Base-by-base conservation (phyloP, 495 filamentous ascomycete species). In the Aspergillus diversus region DNA sequence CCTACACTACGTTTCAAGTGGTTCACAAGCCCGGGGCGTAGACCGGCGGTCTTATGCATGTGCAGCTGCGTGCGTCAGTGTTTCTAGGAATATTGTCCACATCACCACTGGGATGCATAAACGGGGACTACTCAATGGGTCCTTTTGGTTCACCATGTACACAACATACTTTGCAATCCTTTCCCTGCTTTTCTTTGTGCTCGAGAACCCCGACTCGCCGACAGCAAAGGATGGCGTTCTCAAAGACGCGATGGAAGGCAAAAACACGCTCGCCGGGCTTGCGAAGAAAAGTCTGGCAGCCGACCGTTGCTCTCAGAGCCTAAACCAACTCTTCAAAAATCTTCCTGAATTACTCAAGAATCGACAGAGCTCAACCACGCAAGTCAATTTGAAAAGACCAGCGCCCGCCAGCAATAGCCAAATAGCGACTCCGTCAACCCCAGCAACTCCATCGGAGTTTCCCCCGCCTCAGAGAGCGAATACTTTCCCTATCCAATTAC, bases 141-240 rank as follows among this genome's bases (percentile, higher is more conserved):
- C 93, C 0, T 97, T 93, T 76, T 99, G 95, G 95, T 97, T 97
- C 67, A 90, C 90, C 52, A 92, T 97, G 77, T 98, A 97, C 66
- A 96, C 95, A 3, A 91, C 92, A 13, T 98, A 97, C 77, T 98
- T 97, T 73, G 89, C 93, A 27, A 92, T 97, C 48, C 81, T 99
- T 9, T 92, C 93, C 0, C 77, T 98, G 60, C 80, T 97, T 13
- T 99, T 93, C 76, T 97, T 89, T 68, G 92, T 92, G 0, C 75
- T 97, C 13, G 94, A 97, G 73, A 97, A 97, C 68, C 91, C 91
- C 16, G 86, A 93, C 60, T 92, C 89, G 65, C 71, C 84, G 4
- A 85, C 81, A 4, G 89, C 87, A n/a, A 85, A 90, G 42, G 79
- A 86, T 37, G 89, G 91, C 46, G 89, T 97, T 5, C 78, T 97